Evolutionary conservation across 331 rosid species (phyloP).

Genomic region (Malus hybrid): DNA sequence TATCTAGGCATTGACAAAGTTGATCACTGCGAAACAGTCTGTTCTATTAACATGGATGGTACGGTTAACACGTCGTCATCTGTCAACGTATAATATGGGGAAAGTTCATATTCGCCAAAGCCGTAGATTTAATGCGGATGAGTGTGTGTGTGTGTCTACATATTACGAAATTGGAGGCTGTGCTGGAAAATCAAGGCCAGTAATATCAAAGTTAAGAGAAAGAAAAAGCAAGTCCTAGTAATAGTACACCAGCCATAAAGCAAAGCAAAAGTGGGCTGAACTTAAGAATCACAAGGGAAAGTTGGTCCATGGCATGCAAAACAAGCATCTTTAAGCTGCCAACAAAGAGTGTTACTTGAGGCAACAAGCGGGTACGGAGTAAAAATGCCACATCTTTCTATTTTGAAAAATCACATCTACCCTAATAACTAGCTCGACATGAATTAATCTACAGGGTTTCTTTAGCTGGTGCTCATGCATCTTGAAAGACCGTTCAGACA

Average conservation of each 20-base stretch:
- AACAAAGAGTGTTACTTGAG: neutral
- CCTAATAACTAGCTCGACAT: neutral
- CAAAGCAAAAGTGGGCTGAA: neutral
- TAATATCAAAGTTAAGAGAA: neutral
- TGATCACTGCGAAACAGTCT: neutral
- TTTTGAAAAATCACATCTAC: neutral
- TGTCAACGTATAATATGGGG: neutral
- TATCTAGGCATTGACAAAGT: neutral
- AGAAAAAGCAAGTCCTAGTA: neutral
- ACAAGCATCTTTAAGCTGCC: neutral
- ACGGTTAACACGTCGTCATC: neutral
- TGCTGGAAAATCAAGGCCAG: neutral
- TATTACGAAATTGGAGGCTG: neutral
- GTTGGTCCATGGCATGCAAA: neutral
- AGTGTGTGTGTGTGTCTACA: neutral
- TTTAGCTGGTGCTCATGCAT: neutral
- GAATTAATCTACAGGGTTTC: neutral
- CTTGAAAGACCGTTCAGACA: neutral
- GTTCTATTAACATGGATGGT: neutral
- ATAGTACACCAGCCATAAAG: neutral
- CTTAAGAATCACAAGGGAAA: no score
- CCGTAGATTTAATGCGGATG: neutral
- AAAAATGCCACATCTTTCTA: neutral
- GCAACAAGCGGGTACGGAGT: neutral
- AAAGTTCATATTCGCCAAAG: neutral